These are phyloP conservation scores for Glebionis coronaria DNA, from an alignment of 129 eudicot genomes.

Conservation along the genomic window DNA sequence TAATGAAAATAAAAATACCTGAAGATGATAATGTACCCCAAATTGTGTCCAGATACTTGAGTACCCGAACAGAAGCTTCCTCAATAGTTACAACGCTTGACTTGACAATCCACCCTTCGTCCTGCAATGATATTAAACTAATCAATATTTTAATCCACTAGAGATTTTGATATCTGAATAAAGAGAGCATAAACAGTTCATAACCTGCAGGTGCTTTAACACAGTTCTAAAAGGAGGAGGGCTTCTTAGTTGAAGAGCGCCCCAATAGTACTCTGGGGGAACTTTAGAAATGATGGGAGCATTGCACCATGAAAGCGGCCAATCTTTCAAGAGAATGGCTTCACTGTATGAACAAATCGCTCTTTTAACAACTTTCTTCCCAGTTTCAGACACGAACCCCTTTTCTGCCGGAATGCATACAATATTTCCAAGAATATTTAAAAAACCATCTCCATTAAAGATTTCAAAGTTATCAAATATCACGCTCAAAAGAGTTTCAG, in stretches of 20 bases:
- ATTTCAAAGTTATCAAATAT: neutral
- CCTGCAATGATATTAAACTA: too few species aligned
- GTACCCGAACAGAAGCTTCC: constrained; percentile 76
- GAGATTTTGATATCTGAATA: too few species aligned
- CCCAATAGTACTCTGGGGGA: neutral
- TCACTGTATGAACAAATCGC: neutral
- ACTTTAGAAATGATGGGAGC: neutral
- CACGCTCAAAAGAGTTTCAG: too few species aligned
- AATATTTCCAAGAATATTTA: neutral
- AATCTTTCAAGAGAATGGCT: neutral
- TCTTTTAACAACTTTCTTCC: neutral
- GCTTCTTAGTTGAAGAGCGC: neutral
- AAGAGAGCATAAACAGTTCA: neutral
- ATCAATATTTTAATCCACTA: too few species aligned
- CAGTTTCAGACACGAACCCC: neutral
- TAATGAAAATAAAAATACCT: constrained; percentile 42
- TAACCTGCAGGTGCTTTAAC: constrained; percentile 1
- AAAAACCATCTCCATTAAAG: neutral
- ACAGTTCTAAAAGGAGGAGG: constrained; percentile 9
- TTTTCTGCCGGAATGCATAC: neutral
- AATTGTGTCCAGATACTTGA: constrained; percentile 69
- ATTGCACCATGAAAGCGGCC: neutral
- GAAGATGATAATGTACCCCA: constrained; percentile 89
- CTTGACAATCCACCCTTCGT: too few species aligned
- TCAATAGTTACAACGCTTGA: constrained; percentile 30